phyloP scores from a whole-genome alignment of 331 rosid species.

The Saraca asoca region DNA sequence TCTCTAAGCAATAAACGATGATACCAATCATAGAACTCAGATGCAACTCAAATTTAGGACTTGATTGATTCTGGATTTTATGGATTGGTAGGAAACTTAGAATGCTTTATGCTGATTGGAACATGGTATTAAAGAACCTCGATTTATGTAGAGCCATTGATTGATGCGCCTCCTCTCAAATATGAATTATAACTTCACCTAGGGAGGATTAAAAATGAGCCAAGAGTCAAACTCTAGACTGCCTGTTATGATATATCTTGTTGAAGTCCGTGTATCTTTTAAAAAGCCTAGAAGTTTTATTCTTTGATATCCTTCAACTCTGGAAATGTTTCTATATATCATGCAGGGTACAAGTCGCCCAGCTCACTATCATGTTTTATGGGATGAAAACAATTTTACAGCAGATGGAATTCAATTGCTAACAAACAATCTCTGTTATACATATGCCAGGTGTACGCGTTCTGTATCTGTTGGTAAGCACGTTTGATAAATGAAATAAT shows the following conservation, averaged over 20 bases:
- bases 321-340: constrained; percentile 3
- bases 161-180: no score
- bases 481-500: not conserved
- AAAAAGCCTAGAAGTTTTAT: not conserved
- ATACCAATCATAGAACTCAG: not conserved
- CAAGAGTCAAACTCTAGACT: constrained; percentile 2
- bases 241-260: not conserved
- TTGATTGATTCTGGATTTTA: not conserved
- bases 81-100: no score
- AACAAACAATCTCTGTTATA: constrained; percentile 92
- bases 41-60: not conserved
- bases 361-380: constrained; percentile 95
- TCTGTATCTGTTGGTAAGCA: constrained; percentile 93
- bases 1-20: not conserved
- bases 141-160: no score
- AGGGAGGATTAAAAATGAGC: constrained; percentile 2
- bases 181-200: no score
- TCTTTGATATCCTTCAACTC: not conserved
- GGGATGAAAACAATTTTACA: constrained; percentile 98
- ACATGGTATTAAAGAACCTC: no score
- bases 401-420: constrained; percentile 94
- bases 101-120: no score
- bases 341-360: constrained; percentile 95
- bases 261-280: constrained; percentile 1
- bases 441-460: constrained; percentile 96